These are phyloP conservation scores for Serpula lacrymans DNA, from an alignment of 768 basidiomycete species.

Conservation along the genomic window DNA sequence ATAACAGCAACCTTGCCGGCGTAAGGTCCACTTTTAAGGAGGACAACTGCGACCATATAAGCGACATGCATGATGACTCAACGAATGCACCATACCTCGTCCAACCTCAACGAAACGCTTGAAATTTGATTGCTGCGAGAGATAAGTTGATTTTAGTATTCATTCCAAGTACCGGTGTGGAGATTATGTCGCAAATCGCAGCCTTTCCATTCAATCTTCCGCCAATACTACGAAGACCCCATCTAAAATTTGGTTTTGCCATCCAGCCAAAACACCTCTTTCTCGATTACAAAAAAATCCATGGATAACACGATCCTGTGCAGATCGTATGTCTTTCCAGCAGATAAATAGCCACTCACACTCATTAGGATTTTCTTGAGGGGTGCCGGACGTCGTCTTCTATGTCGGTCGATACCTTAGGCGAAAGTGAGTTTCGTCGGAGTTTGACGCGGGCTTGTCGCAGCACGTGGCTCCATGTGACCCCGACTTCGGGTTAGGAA, in stretches of 20 bases:
- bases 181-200: too few species aligned
- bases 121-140: slow-evolving; percentile 76
- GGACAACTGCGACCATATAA: slow-evolving; percentile 57
- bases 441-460: background rate
- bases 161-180: too few species aligned
- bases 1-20: slow-evolving; percentile 92
- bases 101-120: slow-evolving; percentile 98
- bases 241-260: too few species aligned
- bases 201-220: too few species aligned
- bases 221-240: too few species aligned
- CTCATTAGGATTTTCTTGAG: background rate
- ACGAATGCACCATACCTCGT: slow-evolving; percentile 57
- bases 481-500: background rate
- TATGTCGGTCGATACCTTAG: background rate
- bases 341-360: background rate
- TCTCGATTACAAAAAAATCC: too few species aligned
- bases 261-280: too few species aligned
- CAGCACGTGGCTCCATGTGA: background rate
- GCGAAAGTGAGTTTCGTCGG: slow-evolving; percentile 2
- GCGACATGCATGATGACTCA: background rate
- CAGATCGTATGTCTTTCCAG: too few species aligned
- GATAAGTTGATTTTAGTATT: too few species aligned
- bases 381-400: slow-evolving; percentile 1
- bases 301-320: too few species aligned
- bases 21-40: slow-evolving; percentile 84